Base-by-base conservation (phyloP, 2,329 filamentous ascomycete genomes). In the Trichophyton verrucosum region DNA sequence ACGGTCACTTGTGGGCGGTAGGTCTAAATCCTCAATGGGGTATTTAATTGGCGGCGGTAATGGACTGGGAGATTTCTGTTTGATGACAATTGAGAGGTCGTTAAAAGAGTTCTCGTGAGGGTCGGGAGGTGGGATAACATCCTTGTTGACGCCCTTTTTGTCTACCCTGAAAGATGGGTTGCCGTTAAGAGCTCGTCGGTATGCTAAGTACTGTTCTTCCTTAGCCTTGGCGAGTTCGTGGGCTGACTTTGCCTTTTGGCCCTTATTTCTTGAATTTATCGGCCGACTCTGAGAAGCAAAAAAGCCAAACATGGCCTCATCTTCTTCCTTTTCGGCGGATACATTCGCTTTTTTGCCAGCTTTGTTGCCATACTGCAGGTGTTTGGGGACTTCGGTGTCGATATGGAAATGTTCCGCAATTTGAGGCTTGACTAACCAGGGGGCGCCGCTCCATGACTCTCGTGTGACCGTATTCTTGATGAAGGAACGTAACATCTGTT, bases 371-470 rank as follows among this genome's bases (percentile, higher is more conserved):
- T 95, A 86, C 59, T 86, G 86, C 15, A 96, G 79, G 69, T 95
- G 87, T 58, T 85, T 82, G 5, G 94, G 94, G 11, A 97, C 84
- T 59, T 89, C 85, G n/a, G 85, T 91, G 63, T 90, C 86, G 64
- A 99, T 94, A 64, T 89, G 86, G 73, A 94, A 96, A 64, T 86
- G 82, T 53, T 84, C 83, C 0, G 94, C 94, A 62, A 95, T 85
- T 60, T 90, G 86, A 40, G 87, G 82, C 75, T 95, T 96, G 17
- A 97, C 92, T 60, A 95, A 78, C 94, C 94, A 99, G 0, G 94
- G 92, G 0, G 94, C 94, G n/a, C 92, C 92, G 63, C 86, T 92
- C 90, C 91, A 97, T 3, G 90, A 84, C 69, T 97, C 94, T 63
- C 92, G 81, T 1, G 86, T 87, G n/a, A 96, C 87, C 0, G 91